Evolutionary conservation across 257 asterid species (phyloP).

Genomic region (Solanum chmielewskii): DNA sequence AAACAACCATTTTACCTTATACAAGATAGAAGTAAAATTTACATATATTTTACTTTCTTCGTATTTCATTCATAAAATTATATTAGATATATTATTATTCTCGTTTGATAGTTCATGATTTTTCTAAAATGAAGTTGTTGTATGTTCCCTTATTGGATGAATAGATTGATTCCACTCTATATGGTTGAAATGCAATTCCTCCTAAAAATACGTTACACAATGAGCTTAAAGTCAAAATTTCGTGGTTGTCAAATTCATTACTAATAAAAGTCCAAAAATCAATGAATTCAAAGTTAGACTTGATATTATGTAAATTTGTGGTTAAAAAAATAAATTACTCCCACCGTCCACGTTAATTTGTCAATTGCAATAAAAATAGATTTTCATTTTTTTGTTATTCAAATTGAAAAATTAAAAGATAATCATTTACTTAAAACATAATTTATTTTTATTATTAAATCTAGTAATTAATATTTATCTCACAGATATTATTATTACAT

Average conservation of each 20-base stretch:
- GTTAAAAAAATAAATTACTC: not conserved
- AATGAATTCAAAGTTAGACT: not conserved
- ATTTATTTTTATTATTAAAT: too few species aligned
- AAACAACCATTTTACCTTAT: rapidly evolving
- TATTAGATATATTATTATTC: too few species aligned
- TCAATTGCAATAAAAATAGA: too few species aligned
- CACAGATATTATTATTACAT: not conserved
- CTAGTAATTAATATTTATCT: not conserved
- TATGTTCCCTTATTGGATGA: not conserved
- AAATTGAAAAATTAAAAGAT: too few species aligned
- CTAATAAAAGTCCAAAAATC: not conserved
- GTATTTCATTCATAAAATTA: too few species aligned
- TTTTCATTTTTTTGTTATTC: too few species aligned
- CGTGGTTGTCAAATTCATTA: not conserved
- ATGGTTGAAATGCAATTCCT: not conserved
- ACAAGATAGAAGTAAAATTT: not conserved
- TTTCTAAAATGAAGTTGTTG: not conserved
- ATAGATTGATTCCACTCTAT: not conserved
- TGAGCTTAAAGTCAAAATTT: not conserved
- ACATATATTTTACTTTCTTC: rapidly evolving
- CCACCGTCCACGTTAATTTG: not conserved
- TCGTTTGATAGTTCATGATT: not conserved
- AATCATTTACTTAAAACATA: too few species aligned
- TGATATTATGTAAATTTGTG: not conserved
- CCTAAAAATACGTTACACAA: not conserved